A percentile compares a stretch with the other conserved stretches of the same genome.
Conservation (phyloP, 1,139 yeast species). For the Protomyces inouyei region DNA sequence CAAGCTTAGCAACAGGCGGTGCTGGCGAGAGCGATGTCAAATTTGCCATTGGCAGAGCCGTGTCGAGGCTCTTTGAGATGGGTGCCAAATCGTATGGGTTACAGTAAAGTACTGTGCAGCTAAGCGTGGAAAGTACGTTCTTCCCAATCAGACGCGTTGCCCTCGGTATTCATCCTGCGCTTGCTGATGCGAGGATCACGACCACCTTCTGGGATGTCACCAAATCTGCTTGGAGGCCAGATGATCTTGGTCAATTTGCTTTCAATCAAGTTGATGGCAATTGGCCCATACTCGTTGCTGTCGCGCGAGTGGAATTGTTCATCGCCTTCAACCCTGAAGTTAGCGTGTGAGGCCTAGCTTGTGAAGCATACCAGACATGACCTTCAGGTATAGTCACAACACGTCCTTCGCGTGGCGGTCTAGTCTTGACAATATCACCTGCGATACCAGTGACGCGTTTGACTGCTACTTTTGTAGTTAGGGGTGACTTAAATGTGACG, state of each 20-base stretch:
- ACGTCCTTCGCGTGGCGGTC: slow-evolving; percentile 34
- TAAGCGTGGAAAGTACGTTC: not conserved
- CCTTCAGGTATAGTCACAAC: slow-evolving; percentile 29
- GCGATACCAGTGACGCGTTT: slow-evolving; percentile 72
- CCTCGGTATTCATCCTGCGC: slow-evolving; percentile 21
- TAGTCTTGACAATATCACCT: slow-evolving; percentile 61
- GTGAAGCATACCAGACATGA: slow-evolving; percentile 7
- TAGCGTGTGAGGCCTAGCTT: slow-evolving; percentile 52
- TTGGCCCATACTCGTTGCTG: slow-evolving; percentile 79
- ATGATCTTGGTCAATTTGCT: slow-evolving; percentile 25
- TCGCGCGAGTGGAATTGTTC: slow-evolving; percentile 74
- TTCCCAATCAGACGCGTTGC: slow-evolving; percentile 24
- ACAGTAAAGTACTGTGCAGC: not conserved
- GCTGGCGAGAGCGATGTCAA: slow-evolving; percentile 24
- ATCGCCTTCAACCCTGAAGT: slow-evolving; percentile 97
- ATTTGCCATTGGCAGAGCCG: slow-evolving; percentile 19
- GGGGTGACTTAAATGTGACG: slow-evolving; percentile 48
- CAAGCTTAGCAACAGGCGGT: slow-evolving; percentile 11
- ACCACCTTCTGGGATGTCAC: slow-evolving; percentile 17
- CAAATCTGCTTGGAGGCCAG: slow-evolving; percentile 27
- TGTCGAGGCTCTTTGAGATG: slow-evolving; percentile 18
- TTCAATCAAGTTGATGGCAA: slow-evolving; percentile 46
- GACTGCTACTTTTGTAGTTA: slow-evolving; percentile 47
- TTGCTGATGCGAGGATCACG: slow-evolving; percentile 24
- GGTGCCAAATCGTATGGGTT: slow-evolving; percentile 8